Evolutionary conservation across 345 rosid genomes (phyloP).

Genomic region (Bruguiera parviflora): DNA sequence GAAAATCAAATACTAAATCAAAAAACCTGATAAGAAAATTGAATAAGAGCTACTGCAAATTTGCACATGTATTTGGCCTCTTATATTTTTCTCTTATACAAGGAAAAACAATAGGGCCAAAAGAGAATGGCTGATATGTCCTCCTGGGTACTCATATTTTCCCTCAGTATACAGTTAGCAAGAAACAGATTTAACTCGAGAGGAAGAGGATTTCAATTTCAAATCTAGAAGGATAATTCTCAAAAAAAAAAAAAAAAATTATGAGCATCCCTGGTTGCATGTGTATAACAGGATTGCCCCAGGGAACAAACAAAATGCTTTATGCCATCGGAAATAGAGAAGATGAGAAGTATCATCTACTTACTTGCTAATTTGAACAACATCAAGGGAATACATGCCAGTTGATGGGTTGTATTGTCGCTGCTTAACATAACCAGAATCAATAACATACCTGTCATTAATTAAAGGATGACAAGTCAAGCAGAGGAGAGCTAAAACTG

Average conservation of each 20-base stretch:
- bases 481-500: background rate
- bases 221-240: no score
- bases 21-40: background rate
- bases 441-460: slow-evolving; percentile 80
- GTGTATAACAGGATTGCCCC: background rate
- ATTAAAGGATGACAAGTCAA: slow-evolving; percentile 2
- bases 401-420: slow-evolving; percentile 88
- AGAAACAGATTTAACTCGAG: background rate
- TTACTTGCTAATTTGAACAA: slow-evolving; percentile 95
- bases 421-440: slow-evolving; percentile 94
- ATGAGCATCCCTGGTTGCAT: background rate
- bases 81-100: no score
- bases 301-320: background rate
- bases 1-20: background rate
- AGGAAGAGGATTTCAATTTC: no score
- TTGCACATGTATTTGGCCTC: no score
- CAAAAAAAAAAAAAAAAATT: no score
- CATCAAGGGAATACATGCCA: slow-evolving; percentile 97
- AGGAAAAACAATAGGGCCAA: no score
- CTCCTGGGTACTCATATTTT: no score
- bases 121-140: no score
- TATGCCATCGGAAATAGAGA: background rate
- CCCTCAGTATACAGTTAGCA: background rate
- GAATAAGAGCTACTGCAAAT: no score
- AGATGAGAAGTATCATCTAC: slow-evolving; percentile 20